Evolutionary conservation across 495 filamentous ascomycete genomes (phyloP).

Genomic region (Penicillium canescens): DNA sequence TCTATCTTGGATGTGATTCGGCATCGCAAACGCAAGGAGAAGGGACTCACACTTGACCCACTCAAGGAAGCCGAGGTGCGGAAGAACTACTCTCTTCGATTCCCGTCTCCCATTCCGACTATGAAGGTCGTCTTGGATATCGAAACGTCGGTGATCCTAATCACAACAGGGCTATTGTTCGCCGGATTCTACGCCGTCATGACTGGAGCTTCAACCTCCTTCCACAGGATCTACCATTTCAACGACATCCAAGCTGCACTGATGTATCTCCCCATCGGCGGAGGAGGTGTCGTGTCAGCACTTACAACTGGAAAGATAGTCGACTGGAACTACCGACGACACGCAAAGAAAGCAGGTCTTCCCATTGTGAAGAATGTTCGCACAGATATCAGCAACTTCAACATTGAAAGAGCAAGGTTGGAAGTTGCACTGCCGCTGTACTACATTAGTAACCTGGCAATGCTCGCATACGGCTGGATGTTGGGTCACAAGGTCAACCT

Average conservation of each 20-base stretch:
- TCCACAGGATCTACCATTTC: conserved; percentile 55
- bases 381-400: conserved; percentile 42
- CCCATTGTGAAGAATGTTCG: conserved; percentile 35
- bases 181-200: conserved; percentile 58
- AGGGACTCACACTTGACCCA: conserved; percentile 5
- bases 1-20: conserved; percentile 26
- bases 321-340: conserved; percentile 47
- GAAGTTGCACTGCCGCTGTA: conserved; percentile 37
- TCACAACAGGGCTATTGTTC: conserved; percentile 56
- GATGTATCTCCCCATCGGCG: conserved; percentile 46
- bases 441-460: conserved; percentile 22
- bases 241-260: conserved; percentile 42
- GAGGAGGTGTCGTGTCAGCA: conserved; percentile 34
- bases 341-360: conserved; percentile 34
- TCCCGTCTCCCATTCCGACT: conserved; percentile 68
- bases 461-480: conserved; percentile 53
- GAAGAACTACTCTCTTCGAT: conserved; percentile 49
- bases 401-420: conserved; percentile 44
- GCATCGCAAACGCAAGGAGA: conserved; percentile 12
- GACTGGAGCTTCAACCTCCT: conserved; percentile 50
- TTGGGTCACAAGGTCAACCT: conserved; percentile 34
- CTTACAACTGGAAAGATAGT: conserved; percentile 38
- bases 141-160: conserved; percentile 60
- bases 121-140: conserved; percentile 59
- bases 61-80: conserved; percentile 17